Evolutionary conservation across 192 early-diverging fungal genomes (phyloP).

Genomic region (Mortierella antarctica): DNA sequence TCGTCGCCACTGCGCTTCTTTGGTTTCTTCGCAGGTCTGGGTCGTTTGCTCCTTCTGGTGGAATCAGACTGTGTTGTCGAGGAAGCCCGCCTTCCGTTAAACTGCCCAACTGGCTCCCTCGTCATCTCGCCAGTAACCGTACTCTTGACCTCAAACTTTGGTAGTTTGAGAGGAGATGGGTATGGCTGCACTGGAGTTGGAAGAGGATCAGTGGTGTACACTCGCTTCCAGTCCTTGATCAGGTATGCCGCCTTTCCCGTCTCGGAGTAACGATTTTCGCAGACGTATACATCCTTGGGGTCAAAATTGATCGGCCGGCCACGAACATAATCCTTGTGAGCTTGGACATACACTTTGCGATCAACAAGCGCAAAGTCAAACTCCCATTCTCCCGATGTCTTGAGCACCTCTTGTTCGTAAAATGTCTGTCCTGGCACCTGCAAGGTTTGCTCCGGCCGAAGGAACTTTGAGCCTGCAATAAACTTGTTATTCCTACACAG

Average conservation of each 20-base stretch:
- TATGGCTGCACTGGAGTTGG: conserved; percentile 30
- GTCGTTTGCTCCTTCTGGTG: conserved; percentile 17
- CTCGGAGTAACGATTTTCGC: conserved; percentile 50
- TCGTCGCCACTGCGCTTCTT: conserved; percentile 31
- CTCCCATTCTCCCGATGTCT: conserved; percentile 49
- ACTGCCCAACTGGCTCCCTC: conserved; percentile 16
- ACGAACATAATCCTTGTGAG: conserved; percentile 44
- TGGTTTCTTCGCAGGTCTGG: conserved; percentile 13
- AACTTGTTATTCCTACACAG: conserved; percentile 15
- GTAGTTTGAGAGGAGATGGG: conserved; percentile 32
- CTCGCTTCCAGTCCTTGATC: conserved; percentile 55
- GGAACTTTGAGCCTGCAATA: conserved; percentile 48
- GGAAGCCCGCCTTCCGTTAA: conserved; percentile 36
- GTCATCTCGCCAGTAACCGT: conserved; percentile 13
- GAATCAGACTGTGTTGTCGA: conserved; percentile 20
- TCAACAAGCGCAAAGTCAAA: conserved; percentile 40
- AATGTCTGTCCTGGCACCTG: conserved; percentile 49
- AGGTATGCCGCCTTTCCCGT: conserved; percentile 42
- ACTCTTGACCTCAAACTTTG: conserved; percentile 33
- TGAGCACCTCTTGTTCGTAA: conserved; percentile 53
- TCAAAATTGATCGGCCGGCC: conserved; percentile 38
- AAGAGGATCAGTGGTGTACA: conserved; percentile 39
- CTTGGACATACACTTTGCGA: conserved; percentile 46
- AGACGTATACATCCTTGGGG: conserved; percentile 49
- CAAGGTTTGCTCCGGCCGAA: conserved; percentile 47